Evolutionary conservation across 371 early-diverging fungal species (phyloP).

Genomic region (Syncephalastrum monosporum): DNA sequence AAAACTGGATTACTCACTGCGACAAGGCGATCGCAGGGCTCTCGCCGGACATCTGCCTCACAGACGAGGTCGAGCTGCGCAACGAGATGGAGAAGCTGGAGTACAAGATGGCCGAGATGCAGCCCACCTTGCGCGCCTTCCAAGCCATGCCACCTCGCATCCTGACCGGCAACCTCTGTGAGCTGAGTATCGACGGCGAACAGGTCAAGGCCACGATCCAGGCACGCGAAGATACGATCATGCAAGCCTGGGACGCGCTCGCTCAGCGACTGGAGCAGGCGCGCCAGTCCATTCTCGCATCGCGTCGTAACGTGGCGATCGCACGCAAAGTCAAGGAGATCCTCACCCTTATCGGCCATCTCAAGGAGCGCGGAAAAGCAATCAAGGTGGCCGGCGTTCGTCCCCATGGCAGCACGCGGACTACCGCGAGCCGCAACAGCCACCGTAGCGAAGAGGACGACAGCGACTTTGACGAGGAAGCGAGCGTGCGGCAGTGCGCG

Average conservation of each 20-base stretch:
- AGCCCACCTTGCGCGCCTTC: constrained; percentile 41
- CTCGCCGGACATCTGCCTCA: constrained; percentile 37
- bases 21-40: constrained; percentile 33
- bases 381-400: constrained; percentile 6
- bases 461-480: constrained; percentile 22
- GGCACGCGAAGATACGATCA: constrained; percentile 25
- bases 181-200: constrained; percentile 22
- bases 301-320: constrained; percentile 37
- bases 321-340: constrained; percentile 49
- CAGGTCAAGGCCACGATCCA: constrained; percentile 25
- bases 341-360: constrained; percentile 38
- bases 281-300: constrained; percentile 22
- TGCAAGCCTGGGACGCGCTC: constrained; percentile 38
- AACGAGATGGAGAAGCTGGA: constrained; percentile 36
- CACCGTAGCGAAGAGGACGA: constrained; percentile 8
- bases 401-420: background rate
- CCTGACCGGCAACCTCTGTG: constrained; percentile 23
- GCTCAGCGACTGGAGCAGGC: constrained; percentile 26
- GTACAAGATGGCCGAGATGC: constrained; percentile 32
- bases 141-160: constrained; percentile 35
- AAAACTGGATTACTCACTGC: constrained; percentile 44
- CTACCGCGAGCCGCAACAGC: constrained; percentile 6
- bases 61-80: constrained; percentile 40
- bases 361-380: constrained; percentile 37
- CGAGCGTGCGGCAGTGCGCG: constrained; percentile 30